Percentiles rank a stretch among this genome's conserved stretches.
Conservation (phyloP, 805 yeast species). For the Crinitomyces ghanaensis region DNA sequence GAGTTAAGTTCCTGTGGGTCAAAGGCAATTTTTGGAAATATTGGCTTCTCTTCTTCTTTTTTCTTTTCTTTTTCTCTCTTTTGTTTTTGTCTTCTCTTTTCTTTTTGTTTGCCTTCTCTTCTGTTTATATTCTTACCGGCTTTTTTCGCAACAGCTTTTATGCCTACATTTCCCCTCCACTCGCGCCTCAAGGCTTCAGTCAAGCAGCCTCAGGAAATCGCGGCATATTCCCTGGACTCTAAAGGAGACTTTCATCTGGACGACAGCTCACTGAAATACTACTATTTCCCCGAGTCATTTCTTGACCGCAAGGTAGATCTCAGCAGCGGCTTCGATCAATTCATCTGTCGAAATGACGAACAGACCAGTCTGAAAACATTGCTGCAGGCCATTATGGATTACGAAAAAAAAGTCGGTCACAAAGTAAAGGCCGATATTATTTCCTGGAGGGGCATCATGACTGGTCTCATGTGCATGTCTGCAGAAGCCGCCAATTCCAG, state of each 20-base stretch:
- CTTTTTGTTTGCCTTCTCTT: too few relatives aligned
- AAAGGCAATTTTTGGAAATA: too few relatives aligned
- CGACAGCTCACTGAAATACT: slow-evolving; percentile 51
- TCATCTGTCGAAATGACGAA: slow-evolving; percentile 45
- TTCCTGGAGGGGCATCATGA: slow-evolving; percentile 79
- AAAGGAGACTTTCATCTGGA: slow-evolving; percentile 33
- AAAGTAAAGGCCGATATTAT: slow-evolving; percentile 54
- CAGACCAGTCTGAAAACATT: slow-evolving; percentile 37
- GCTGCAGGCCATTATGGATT: slow-evolving; percentile 40
- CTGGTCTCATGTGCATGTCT: slow-evolving; percentile 57
- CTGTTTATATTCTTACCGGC: too few relatives aligned
- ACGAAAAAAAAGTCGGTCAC: slow-evolving; percentile 40
- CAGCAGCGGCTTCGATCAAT: slow-evolving; percentile 49
- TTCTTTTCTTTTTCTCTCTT: too few relatives aligned
- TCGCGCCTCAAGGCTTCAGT: slow-evolving; percentile 40
- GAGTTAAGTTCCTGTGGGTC: too few relatives aligned
- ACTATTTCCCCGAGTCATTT: slow-evolving; percentile 71
- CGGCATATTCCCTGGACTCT: slow-evolving; percentile 53
- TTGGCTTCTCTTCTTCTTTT: too few relatives aligned
- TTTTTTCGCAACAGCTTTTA: too few relatives aligned
- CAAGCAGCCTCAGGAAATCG: slow-evolving; percentile 76
- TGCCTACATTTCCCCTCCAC: slow-evolving; percentile 16
- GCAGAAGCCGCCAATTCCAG: too few relatives aligned
- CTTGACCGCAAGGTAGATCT: slow-evolving; percentile 50
- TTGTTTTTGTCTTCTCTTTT: too few relatives aligned